A percentile compares a stretch with the other conserved stretches of the same genome.
These are phyloP conservation scores for Corymbia maculata DNA, from an alignment of 345 rosid genomes.

Conservation along the genomic window DNA sequence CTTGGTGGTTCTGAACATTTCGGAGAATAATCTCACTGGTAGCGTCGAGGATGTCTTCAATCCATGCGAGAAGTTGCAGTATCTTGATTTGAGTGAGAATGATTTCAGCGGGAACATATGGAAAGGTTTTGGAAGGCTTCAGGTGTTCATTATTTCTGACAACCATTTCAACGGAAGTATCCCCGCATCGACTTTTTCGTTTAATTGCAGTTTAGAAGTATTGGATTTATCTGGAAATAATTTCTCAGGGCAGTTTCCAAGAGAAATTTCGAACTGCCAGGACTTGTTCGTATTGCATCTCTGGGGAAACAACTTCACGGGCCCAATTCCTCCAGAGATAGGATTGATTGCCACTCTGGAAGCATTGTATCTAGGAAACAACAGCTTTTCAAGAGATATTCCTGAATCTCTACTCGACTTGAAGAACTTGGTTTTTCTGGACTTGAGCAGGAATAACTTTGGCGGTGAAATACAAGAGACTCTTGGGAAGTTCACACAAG, in stretches of 20 bases:
- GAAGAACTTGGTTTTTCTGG: slow-evolving; percentile 45
- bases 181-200: slow-evolving; percentile 24
- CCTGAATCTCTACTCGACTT: slow-evolving; percentile 61
- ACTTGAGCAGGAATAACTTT: slow-evolving; percentile 63
- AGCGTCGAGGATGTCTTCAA: slow-evolving; percentile 39
- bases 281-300: slow-evolving; percentile 35
- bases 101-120: slow-evolving; percentile 46
- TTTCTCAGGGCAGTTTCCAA: slow-evolving; percentile 39
- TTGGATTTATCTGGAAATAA: slow-evolving; percentile 57
- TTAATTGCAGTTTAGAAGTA: slow-evolving; percentile 36
- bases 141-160: slow-evolving; percentile 44
- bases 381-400: slow-evolving; percentile 38
- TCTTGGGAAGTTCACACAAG: slow-evolving; percentile 57
- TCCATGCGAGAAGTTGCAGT: slow-evolving; percentile 41
- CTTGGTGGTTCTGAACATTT: slow-evolving; percentile 57
- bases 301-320: slow-evolving; percentile 58
- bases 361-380: slow-evolving; percentile 64
- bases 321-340: slow-evolving; percentile 50
- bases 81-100: slow-evolving; percentile 71
- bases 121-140: slow-evolving; percentile 42
- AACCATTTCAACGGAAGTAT: slow-evolving; percentile 40
- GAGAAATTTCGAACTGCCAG: slow-evolving; percentile 49
- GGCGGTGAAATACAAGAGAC: slow-evolving; percentile 55
- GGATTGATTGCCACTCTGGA: slow-evolving; percentile 54
- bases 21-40: slow-evolving; percentile 55